Conservation (phyloP, 306 rosid genomes). For the Lupinus albus region DNA sequence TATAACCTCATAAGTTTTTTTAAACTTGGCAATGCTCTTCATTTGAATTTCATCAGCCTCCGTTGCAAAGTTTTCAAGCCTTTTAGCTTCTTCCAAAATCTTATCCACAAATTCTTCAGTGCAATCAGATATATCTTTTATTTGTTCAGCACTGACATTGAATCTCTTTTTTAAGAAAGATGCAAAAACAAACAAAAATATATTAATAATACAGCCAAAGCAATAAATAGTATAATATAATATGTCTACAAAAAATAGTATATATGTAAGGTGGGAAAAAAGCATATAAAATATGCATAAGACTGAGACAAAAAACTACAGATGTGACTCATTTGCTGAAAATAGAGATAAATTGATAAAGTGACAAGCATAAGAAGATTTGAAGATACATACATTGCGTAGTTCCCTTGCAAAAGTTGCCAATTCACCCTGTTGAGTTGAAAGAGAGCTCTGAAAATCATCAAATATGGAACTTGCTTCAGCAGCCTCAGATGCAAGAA, state of each 20-base stretch:
- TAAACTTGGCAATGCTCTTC: slow-evolving; percentile 73
- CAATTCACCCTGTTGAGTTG: slow-evolving; percentile 77
- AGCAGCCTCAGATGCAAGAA: slow-evolving; percentile 62
- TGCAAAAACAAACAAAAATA: slow-evolving; percentile 13
- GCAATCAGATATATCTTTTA: slow-evolving; percentile 66
- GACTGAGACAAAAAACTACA: neutral
- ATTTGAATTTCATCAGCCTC: slow-evolving; percentile 57
- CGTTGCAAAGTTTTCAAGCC: slow-evolving; percentile 59
- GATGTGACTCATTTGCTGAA: neutral
- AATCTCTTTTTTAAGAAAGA: slow-evolving; percentile 63
- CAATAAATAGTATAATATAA: neutral
- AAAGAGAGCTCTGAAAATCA: slow-evolving; percentile 66
- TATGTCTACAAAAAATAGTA: too few species aligned
- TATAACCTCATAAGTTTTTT: slow-evolving; percentile 75
- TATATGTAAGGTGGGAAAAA: neutral
- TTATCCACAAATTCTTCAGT: slow-evolving; percentile 69
- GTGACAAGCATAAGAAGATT: neutral
- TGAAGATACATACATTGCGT: slow-evolving; percentile 57
- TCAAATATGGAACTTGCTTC: slow-evolving; percentile 68
- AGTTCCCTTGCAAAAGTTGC: slow-evolving; percentile 69
- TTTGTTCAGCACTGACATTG: slow-evolving; percentile 61
- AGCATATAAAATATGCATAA: neutral
- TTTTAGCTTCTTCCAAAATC: slow-evolving; percentile 68
- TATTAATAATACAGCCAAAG: slow-evolving; percentile 10
- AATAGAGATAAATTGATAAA: neutral